These are phyloP conservation scores for Thelonectria blattea DNA, from an alignment of 2,329 filamentous ascomycete genomes.

Conservation along the genomic window DNA sequence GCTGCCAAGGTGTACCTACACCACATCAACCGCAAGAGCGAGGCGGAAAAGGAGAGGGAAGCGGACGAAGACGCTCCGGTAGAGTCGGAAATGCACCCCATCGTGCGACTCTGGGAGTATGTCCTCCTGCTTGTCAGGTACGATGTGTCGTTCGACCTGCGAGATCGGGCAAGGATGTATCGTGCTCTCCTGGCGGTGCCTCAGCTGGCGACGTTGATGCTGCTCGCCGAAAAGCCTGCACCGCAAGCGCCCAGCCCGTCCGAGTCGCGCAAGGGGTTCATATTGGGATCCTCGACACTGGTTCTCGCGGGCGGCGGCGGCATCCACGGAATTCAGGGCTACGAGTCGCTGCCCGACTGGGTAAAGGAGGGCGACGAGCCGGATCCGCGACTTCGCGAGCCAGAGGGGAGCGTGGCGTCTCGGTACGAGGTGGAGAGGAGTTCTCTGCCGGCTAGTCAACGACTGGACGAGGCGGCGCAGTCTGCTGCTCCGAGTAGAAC, in stretches of 20 bases:
- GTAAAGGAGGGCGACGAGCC: constrained; percentile 82
- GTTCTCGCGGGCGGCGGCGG: constrained; percentile 80
- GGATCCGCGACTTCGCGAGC: constrained; percentile 73
- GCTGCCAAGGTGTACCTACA: constrained; percentile 98
- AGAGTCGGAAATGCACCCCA: constrained; percentile 61
- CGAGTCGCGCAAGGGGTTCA: constrained; percentile 77
- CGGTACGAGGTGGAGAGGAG: constrained; percentile 42
- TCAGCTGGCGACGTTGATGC: constrained; percentile 86
- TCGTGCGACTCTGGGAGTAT: constrained; percentile 83
- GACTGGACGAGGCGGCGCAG: constrained; percentile 63
- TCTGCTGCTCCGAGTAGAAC: constrained; percentile 48
- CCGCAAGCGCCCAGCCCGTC: constrained; percentile 90
- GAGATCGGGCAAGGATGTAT: constrained; percentile 89
- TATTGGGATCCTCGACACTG: constrained; percentile 84
- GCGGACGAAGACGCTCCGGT: constrained; percentile 41
- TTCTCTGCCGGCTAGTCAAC: constrained; percentile 64
- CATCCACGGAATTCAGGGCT: constrained; percentile 76
- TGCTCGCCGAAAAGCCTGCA: constrained; percentile 92
- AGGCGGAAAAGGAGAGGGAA: constrained; percentile 46
- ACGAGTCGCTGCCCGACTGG: constrained; percentile 83
- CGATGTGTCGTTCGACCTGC: constrained; percentile 92
- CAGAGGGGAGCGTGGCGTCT: constrained; percentile 46
- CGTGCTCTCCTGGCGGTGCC: constrained; percentile 81
- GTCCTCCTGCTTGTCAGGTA: constrained; percentile 85
- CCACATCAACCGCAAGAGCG: constrained; percentile 71